A percentile compares a stretch with the other conserved stretches of the same genome.
Evolutionary conservation across 495 filamentous ascomycete species (phyloP).

Genomic region (Penicillium chermesinum): DNA sequence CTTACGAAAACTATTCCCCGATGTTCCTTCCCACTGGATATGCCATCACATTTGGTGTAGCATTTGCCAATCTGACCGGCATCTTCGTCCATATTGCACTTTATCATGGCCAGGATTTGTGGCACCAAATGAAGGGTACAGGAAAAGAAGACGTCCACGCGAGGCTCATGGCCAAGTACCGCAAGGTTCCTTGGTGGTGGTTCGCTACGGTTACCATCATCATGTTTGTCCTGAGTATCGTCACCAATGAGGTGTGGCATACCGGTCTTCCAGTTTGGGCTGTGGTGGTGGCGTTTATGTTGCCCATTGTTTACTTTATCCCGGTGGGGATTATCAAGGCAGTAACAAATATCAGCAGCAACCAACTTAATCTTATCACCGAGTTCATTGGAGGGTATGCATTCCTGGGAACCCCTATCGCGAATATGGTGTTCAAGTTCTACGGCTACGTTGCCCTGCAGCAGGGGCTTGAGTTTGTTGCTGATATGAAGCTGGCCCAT

Average conservation of each 20-base stretch:
- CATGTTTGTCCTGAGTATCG: conserved; percentile 57
- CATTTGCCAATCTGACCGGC: conserved; percentile 64
- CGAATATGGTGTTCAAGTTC: conserved; percentile 72
- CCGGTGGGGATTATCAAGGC: conserved; percentile 54
- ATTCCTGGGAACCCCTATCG: conserved; percentile 59
- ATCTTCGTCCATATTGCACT: conserved; percentile 62
- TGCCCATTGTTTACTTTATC: conserved; percentile 40
- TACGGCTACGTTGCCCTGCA: conserved; percentile 67
- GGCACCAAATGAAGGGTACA: conserved; percentile 53
- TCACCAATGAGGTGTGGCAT: conserved; percentile 59
- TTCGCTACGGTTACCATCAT: conserved; percentile 31
- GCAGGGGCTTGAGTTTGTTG: conserved; percentile 55
- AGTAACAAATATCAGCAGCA: conserved; percentile 63
- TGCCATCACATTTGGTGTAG: conserved; percentile 58
- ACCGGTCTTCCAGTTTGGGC: conserved; percentile 65
- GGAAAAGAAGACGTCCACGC: conserved; percentile 52
- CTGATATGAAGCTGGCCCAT: conserved; percentile 71
- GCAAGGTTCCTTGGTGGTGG: conserved; percentile 43
- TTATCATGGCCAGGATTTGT: conserved; percentile 59
- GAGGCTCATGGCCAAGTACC: conserved; percentile 36
- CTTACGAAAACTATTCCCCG: conserved; percentile 41
- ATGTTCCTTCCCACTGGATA: conserved; percentile 47
- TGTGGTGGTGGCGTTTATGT: conserved; percentile 54
- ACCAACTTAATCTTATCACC: conserved; percentile 60
- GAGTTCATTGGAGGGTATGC: conserved; percentile 71